phyloP scores from a whole-genome alignment of 345 rosid genomes.

The Euphorbia lathyris region DNA sequence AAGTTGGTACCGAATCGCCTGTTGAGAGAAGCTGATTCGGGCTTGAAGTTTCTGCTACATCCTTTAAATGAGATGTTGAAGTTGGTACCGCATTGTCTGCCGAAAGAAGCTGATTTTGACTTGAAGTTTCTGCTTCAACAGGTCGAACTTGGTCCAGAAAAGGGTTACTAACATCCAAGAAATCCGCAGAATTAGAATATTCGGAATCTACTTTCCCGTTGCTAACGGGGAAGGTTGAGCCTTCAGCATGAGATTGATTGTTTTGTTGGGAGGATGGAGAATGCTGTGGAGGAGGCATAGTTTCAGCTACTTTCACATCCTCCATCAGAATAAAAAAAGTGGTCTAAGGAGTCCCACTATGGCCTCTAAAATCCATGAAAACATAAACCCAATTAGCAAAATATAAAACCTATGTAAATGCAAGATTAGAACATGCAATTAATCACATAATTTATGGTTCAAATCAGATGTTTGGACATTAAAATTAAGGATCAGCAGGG shows the following conservation, averaged over 20 bases:
- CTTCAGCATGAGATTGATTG: slow-evolving; percentile 10
- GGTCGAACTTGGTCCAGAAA: slow-evolving; percentile 13
- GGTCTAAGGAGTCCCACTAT: slow-evolving; percentile 9
- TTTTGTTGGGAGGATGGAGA: slow-evolving; percentile 15
- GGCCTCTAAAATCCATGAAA: slow-evolving; percentile 27
- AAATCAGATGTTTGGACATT: too few species aligned
- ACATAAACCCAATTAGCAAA: neutral
- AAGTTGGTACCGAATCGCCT: slow-evolving; percentile 19
- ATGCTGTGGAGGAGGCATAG: slow-evolving; percentile 28
- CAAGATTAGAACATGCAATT: neutral
- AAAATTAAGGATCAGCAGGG: neutral
- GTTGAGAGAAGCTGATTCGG: slow-evolving; percentile 17
- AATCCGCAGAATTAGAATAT: slow-evolving; percentile 19
- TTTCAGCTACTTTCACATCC: slow-evolving; percentile 34
- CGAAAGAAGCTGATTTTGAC: slow-evolving; percentile 16
- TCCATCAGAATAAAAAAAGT: slow-evolving; percentile 37
- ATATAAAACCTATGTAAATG: neutral
- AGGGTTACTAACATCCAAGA: slow-evolving; percentile 6
- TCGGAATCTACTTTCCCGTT: slow-evolving; percentile 26
- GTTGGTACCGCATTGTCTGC: slow-evolving; percentile 17
- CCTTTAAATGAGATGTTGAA: slow-evolving; percentile 25
- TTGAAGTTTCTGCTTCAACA: slow-evolving; percentile 2
- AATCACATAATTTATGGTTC: too few species aligned
- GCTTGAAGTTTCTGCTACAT: slow-evolving; percentile 7
- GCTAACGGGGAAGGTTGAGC: slow-evolving; percentile 13